These are phyloP conservation scores for Gardenia jasminoides DNA, from an alignment of 257 asterid genomes.

Conservation along the genomic window DNA sequence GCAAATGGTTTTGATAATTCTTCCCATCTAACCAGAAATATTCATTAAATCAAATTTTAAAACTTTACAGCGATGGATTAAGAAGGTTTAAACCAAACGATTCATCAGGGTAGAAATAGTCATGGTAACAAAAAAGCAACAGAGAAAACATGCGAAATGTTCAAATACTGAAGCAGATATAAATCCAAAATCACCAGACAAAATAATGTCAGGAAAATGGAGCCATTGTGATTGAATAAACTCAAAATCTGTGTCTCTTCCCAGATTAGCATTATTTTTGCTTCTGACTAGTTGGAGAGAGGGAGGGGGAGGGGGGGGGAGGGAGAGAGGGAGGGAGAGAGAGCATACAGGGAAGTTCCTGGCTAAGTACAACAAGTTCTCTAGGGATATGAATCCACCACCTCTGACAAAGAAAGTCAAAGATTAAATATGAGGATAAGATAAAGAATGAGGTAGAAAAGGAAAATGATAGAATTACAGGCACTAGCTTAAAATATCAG, in stretches of 20 bases:
- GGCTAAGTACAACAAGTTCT: conserved; percentile 82
- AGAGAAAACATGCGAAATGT: neutral
- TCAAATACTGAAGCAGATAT: neutral
- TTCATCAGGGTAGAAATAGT: neutral
- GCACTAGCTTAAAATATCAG: neutral
- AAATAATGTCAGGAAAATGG: neutral
- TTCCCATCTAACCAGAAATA: neutral
- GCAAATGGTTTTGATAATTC: neutral
- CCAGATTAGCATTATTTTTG: neutral
- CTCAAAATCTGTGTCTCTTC: neutral
- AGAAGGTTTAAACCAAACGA: neutral
- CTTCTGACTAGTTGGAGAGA: neutral
- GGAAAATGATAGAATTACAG: neutral
- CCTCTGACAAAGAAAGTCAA: conserved; percentile 57
- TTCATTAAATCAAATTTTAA: neutral
- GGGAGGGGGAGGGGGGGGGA: conserved; percentile 19
- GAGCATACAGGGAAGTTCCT: conserved; percentile 79
- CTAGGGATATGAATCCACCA: conserved; percentile 95
- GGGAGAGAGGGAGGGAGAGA: conserved; percentile 20
- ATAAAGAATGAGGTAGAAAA: conserved; percentile 3
- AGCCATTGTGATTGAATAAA: neutral
- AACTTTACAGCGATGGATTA: too few relatives aligned
- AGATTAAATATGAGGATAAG: neutral
- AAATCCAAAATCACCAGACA: neutral
- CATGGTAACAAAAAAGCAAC: neutral